Evolutionary conservation across 352 stramenopile genomes (phyloP), one percentile per base, ranked within the genome.

Genomic region (Phytophthora quininea): DNA sequence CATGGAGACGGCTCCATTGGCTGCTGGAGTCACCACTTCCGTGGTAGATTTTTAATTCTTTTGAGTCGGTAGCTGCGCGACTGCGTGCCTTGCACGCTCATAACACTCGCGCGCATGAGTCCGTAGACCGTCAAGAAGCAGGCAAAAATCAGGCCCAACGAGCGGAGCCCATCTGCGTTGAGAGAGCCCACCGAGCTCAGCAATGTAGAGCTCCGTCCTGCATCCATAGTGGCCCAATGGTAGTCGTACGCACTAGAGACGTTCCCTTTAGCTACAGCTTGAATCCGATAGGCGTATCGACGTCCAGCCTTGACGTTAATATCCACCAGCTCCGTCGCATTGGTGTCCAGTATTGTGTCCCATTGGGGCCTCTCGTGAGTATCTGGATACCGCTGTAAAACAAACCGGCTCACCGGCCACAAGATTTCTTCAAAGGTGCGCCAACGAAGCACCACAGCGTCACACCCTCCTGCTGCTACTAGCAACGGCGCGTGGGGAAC

Each of bases 111-210:
- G 5, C 79, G 79, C 72, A 86, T 84, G 49, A 86, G 69, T 3
- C 69, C 77, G 55, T 84, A 88, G 4, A 86, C 77, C 9, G 74
- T 82, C 45, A 88, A 69, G 54, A 88, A 86, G 62, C 77, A 88
- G 30, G 77, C 72, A 30, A 76, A 76, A 38, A 88, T 80, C 11
- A 88, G 70, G 24, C 77, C 68, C 2, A 88, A 74, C 4, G 70
- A 82, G 59, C 69, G 74, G 42, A 82, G 10, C 2, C 73, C 74
- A 14, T 88, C 79, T 5, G 64, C 70, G 31, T 74, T 73, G 6
- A 73, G 43, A 9, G 45, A 54, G 37, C 56, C 69, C 6, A 74
- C 47, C 0, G 53, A 73, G 31, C 48, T 54, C 47, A 78, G 31
- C 54, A 78, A 31, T 33, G 67, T 71, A 14, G 60, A 45, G 33